These are phyloP conservation scores for Plasmodium fragile DNA, from an alignment of 169 alveolate genomes.

Conservation along the genomic window DNA sequence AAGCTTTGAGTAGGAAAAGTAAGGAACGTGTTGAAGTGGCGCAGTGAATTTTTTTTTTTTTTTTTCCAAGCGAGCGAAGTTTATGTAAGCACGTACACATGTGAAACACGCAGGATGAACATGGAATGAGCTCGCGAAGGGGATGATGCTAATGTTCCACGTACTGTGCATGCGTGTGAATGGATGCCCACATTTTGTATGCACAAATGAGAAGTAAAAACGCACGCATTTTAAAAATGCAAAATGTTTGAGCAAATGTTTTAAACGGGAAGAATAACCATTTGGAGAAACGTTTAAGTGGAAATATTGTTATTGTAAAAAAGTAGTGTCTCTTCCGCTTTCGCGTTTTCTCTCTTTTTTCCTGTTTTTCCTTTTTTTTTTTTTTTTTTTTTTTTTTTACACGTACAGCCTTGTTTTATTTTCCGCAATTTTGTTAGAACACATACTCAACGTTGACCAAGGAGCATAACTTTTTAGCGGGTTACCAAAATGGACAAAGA, in stretches of 20 bases:
- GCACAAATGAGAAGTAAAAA: neutral
- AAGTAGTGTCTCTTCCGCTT: neutral
- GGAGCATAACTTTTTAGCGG: neutral
- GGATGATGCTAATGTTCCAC: neutral
- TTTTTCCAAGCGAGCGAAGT: neutral
- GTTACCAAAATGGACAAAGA: slow-evolving; percentile 54
- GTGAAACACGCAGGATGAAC: slow-evolving; percentile 3
- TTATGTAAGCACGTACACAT: neutral
- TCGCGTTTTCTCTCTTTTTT: neutral
- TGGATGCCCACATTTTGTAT: slow-evolving; percentile 5
- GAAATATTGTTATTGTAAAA: neutral
- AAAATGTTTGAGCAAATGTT: neutral
- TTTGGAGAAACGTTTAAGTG: neutral
- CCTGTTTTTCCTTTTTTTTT: neutral
- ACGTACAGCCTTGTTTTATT: neutral
- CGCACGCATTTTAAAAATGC: neutral
- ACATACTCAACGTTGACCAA: neutral
- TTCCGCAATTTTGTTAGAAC: neutral
- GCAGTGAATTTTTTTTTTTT: slow-evolving; percentile 12
- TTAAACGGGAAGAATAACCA: neutral
- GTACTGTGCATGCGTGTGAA: neutral
- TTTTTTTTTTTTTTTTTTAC: neutral
- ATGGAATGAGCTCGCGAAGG: neutral
- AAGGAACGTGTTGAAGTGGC: neutral
- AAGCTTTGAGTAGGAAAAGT: neutral